Conservation (phyloP, 2,329 filamentous ascomycete species). For the Sclerotinia subarctica region DNA sequence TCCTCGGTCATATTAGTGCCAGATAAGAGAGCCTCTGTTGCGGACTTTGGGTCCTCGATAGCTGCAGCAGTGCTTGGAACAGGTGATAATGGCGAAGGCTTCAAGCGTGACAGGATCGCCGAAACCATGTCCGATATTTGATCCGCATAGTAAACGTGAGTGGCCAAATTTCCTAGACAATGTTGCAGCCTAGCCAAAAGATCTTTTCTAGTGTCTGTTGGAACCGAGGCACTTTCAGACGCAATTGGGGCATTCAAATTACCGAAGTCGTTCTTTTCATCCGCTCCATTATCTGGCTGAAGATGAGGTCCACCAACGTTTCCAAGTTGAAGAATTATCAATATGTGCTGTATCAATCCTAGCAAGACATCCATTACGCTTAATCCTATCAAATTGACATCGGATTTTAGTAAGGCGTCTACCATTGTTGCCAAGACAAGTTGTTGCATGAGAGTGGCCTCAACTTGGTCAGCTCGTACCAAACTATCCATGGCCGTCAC, state of each 20-base stretch:
- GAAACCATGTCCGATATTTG: slow-evolving; percentile 94
- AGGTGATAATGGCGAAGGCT: slow-evolving; percentile 53
- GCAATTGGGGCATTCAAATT: slow-evolving; percentile 23
- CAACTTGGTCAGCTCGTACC: slow-evolving; percentile 62
- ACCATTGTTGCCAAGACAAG: slow-evolving; percentile 74
- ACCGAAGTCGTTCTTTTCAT: slow-evolving; percentile 21
- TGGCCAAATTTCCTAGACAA: slow-evolving; percentile 87
- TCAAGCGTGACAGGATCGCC: slow-evolving; percentile 73
- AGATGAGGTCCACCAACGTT: slow-evolving; percentile 38
- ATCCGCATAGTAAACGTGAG: slow-evolving; percentile 94
- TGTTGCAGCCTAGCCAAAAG: slow-evolving; percentile 70
- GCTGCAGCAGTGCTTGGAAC: slow-evolving; percentile 45
- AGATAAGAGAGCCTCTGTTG: slow-evolving; percentile 46
- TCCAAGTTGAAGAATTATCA: slow-evolving; percentile 68
- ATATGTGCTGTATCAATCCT: slow-evolving; percentile 79
- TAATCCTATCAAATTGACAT: slow-evolving; percentile 89
- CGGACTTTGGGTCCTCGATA: slow-evolving; percentile 44
- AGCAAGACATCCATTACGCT: slow-evolving; percentile 94
- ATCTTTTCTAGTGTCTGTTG: slow-evolving; percentile 54
- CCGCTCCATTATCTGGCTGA: slow-evolving; percentile 33
- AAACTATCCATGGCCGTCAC: slow-evolving; percentile 77
- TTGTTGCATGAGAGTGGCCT: slow-evolving; percentile 70
- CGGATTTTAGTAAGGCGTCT: slow-evolving; percentile 76
- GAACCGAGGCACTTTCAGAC: slow-evolving; percentile 44
- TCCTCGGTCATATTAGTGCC: slow-evolving; percentile 52